Conservation (phyloP, 352 stramenopile genomes). For the Vaucheria bursata region DNA sequence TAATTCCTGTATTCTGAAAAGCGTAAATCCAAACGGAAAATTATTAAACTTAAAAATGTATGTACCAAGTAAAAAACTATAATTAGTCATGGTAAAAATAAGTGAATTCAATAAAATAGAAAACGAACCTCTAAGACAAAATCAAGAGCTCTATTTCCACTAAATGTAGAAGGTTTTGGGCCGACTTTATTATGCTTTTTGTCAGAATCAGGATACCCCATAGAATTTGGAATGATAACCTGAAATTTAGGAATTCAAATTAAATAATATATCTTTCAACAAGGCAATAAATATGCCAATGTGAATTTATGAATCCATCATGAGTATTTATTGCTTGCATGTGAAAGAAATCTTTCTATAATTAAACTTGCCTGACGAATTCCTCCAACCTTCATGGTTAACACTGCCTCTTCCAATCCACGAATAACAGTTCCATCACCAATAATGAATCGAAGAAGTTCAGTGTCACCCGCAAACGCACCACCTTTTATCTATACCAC, state of each 20-base stretch:
- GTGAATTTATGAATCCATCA: background rate
- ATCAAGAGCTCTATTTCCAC: constrained; percentile 43
- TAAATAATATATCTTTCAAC: background rate
- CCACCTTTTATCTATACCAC: constrained; percentile 40
- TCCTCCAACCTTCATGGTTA: constrained; percentile 42
- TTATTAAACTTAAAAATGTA: constrained; percentile 8
- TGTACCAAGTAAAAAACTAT: too few species aligned
- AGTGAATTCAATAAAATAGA: background rate
- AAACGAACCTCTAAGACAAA: constrained; percentile 43
- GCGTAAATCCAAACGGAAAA: background rate
- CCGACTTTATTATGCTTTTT: constrained; percentile 43
- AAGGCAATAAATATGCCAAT: background rate
- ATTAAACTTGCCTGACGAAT: too few species aligned
- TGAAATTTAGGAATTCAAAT: background rate
- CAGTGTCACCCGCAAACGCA: constrained; percentile 44
- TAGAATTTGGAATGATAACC: constrained; percentile 33
- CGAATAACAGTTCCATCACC: constrained; percentile 36
- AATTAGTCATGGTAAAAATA: background rate
- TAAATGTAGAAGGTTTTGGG: constrained; percentile 51
- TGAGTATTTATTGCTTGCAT: background rate
- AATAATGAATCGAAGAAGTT: constrained; percentile 45
- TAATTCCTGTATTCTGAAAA: constrained; percentile 25
- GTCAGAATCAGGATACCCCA: constrained; percentile 45
- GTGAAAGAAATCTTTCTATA: too few species aligned
- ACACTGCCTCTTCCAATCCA: constrained; percentile 45